These are phyloP conservation scores for Elasticomyces elasticus DNA, from an alignment of 495 filamentous ascomycete species.

Conservation along the genomic window DNA sequence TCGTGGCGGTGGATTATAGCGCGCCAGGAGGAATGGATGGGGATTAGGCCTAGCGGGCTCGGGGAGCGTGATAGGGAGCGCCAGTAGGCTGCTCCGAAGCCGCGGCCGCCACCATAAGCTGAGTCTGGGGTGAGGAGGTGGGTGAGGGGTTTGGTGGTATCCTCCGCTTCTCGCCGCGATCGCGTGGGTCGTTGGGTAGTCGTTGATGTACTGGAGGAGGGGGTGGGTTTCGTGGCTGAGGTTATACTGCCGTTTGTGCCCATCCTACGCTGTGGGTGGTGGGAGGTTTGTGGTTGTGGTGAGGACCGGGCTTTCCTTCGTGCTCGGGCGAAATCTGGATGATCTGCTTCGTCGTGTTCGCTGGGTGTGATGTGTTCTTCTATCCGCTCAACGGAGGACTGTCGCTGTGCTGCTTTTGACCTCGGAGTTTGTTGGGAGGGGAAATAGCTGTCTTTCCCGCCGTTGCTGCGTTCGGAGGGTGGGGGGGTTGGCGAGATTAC, in stretches of 20 bases:
- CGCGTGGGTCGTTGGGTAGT: slow-evolving; percentile 5
- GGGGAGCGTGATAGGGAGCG: slow-evolving; percentile 77
- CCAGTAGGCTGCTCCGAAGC: slow-evolving; percentile 46
- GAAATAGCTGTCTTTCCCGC: slow-evolving; percentile 34
- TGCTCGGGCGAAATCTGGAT: slow-evolving; percentile 28
- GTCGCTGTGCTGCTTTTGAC: not conserved
- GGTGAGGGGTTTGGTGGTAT: slow-evolving; percentile 34
- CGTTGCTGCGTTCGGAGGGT: slow-evolving; percentile 32
- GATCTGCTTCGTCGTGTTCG: slow-evolving; percentile 23
- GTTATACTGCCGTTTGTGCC: slow-evolving; percentile 8
- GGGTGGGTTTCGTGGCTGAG: slow-evolving; percentile 9
- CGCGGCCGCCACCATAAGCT: slow-evolving; percentile 25
- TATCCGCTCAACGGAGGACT: slow-evolving; percentile 19
- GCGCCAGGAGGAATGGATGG: slow-evolving; percentile 71
- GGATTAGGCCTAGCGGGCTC: slow-evolving; percentile 86
- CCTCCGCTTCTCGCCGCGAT: not conserved
- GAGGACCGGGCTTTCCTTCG: slow-evolving; percentile 28
- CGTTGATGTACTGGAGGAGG: slow-evolving; percentile 12
- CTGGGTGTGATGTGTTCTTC: slow-evolving; percentile 9
- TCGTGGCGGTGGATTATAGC: slow-evolving; percentile 65
- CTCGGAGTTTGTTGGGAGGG: slow-evolving; percentile 20
- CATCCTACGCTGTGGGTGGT: not conserved
- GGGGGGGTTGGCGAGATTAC: slow-evolving; percentile 39
- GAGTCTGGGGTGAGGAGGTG: slow-evolving; percentile 61
- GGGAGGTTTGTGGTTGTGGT: slow-evolving; percentile 23